phyloP scores from a whole-genome alignment of 352 stramenopile species.

The Phytophthora idaei region DNA sequence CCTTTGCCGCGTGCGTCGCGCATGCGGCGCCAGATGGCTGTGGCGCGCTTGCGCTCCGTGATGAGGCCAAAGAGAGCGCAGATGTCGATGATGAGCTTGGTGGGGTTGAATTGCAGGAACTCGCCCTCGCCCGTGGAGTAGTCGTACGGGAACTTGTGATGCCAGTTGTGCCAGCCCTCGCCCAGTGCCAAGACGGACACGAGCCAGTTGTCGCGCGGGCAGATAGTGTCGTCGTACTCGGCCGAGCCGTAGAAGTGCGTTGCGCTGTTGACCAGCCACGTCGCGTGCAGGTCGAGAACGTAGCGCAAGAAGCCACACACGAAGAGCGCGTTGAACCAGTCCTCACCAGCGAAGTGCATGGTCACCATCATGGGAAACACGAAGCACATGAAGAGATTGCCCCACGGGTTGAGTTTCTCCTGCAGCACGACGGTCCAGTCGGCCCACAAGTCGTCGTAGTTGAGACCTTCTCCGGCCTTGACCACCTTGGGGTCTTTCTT shows the following conservation, averaged over 20 bases:
- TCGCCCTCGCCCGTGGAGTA: conserved; percentile 98
- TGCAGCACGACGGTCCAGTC: conserved; percentile 96
- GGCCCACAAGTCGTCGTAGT: conserved; percentile 95
- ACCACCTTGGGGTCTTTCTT: conserved; percentile 96
- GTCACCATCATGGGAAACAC: conserved; percentile 93
- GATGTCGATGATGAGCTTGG: conserved; percentile 97
- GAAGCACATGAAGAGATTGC: conserved; percentile 97
- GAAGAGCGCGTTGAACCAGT: conserved; percentile 96
- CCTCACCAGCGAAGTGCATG: conserved; percentile 88
- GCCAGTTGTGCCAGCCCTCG: conserved; percentile 99
- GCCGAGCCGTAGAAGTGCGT: conserved; percentile 98
- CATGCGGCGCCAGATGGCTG: conserved; percentile 93
- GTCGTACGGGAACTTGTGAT: conserved; percentile 99
- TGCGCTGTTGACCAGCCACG: conserved; percentile 97
- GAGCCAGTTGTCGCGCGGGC: conserved; percentile 96
- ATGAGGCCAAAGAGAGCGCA: conserved; percentile 92
- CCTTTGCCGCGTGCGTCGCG: conserved; percentile 43
- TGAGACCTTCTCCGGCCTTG: conserved; percentile 89
- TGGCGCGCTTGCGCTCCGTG: conserved; percentile 93
- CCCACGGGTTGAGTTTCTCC: conserved; percentile 96
- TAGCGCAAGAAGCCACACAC: conserved; percentile 95
- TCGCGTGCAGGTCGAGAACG: conserved; percentile 94
- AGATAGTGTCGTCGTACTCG: conserved; percentile 94
- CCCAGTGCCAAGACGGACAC: conserved; percentile 95
- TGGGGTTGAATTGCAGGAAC: conserved; percentile 96